A percentile compares a stretch with the other conserved stretches of the same genome.
phyloP scores from a whole-genome alignment of 139 green algal genomes.

The Astrephomene gubernaculifera region DNA sequence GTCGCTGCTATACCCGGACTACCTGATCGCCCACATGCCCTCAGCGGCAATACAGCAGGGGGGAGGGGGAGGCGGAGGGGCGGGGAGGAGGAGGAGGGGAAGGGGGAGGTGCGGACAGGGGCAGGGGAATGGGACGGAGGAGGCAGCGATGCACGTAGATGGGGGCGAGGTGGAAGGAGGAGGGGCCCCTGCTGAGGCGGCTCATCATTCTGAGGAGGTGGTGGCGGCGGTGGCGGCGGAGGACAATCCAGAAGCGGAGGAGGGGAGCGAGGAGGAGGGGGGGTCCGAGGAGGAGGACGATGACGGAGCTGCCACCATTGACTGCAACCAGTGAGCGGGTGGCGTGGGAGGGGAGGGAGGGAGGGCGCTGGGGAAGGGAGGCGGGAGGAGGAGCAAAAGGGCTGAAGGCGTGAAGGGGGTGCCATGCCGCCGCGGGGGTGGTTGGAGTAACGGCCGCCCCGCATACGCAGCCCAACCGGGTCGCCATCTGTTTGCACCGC shows the following conservation, averaged over 20 bases:
- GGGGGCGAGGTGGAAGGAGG: not conserved
- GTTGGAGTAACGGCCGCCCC: too few species aligned
- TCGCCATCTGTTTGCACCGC: too few species aligned
- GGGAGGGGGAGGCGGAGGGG: not conserved
- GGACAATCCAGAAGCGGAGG: not conserved
- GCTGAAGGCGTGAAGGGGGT: not conserved
- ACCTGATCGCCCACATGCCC: constrained; percentile 81
- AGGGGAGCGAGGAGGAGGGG: not conserved
- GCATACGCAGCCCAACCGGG: too few species aligned
- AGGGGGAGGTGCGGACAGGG: not conserved
- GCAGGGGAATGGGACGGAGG: not conserved
- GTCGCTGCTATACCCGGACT: constrained; percentile 78
- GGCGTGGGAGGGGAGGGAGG: not conserved
- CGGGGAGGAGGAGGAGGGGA: too few species aligned
- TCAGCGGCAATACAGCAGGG: constrained; percentile 73
- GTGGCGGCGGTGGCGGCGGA: not conserved
- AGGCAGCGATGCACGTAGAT: not conserved
- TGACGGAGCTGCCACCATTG: constrained; percentile 26
- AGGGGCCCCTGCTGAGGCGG: too few species aligned
- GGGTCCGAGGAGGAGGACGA: not conserved
- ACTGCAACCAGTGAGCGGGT: constrained; percentile 69
- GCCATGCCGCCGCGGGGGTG: too few species aligned
- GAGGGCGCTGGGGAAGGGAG: not conserved
- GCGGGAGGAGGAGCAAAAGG: not conserved
- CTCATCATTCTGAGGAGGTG: too few species aligned